Conservation (phyloP, 2,329 filamentous ascomycete genomes). For the Zopfia rhizophila region DNA sequence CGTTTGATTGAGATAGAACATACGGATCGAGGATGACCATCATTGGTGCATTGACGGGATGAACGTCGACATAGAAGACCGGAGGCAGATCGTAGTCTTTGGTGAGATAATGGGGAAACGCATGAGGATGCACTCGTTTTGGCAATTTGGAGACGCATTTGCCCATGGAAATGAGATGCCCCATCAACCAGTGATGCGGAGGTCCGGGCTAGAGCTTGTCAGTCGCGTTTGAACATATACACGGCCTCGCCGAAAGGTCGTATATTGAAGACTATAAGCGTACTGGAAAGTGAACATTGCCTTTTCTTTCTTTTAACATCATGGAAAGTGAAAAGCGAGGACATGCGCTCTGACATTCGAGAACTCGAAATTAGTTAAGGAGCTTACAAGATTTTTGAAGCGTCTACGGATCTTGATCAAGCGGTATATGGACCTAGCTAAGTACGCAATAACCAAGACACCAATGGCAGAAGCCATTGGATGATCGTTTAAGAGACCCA, state of each 20-base stretch:
- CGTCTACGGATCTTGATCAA: constrained; percentile 16
- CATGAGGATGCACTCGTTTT: constrained; percentile 47
- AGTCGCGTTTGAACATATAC: too few species aligned
- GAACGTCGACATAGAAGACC: constrained; percentile 53
- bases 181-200: constrained; percentile 48
- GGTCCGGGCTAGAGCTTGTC: constrained; percentile 50
- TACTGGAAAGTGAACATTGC: too few species aligned
- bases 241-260: too few species aligned
- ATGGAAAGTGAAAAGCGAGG: too few species aligned
- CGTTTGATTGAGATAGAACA: neutral
- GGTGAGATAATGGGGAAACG: constrained; percentile 7
- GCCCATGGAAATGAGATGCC: constrained; percentile 47
- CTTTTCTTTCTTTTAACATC: too few species aligned
- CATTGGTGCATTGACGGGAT: constrained; percentile 46
- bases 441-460: constrained; percentile 17
- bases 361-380: neutral
- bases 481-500: constrained; percentile 25
- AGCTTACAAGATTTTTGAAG: constrained; percentile 22
- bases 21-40: constrained; percentile 47
- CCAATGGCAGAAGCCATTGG: constrained; percentile 15
- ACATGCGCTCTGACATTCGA: too few species aligned
- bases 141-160: constrained; percentile 47
- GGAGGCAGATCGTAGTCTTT: constrained; percentile 48
- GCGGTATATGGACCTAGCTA: constrained; percentile 10
- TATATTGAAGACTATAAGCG: too few species aligned